Evolutionary conservation across 345 rosid genomes (phyloP), one percentile per base, ranked within the genome.

Genomic region (Orychophragmus violaceus): DNA sequence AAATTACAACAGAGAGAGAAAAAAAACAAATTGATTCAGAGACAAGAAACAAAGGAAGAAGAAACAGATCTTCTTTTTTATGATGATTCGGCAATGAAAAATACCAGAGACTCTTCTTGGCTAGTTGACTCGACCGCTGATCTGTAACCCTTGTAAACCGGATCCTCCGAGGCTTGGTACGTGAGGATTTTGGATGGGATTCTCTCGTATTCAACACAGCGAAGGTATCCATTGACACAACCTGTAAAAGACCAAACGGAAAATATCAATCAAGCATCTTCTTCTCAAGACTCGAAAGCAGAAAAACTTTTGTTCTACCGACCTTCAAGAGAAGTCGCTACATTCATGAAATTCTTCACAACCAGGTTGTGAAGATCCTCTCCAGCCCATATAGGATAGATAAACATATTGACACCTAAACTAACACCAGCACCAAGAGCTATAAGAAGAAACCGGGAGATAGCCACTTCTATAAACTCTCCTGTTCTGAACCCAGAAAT

Each of bases 381-480:
- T 5, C 98, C 97, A 60, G 98, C 96, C 98, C 98, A 93, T 29
- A 93, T 93, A 19, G 97, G 98, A 76, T 82, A 93, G 72, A 93
- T 90, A 80, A 82, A 86, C 72, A 88, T 80, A 68, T 93, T 93
- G 23, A 93, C 80, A 28, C 74, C 83, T 69, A 90, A 82, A 68
- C 86, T 78, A 72, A 93, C 87, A 44, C 75, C 84, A 74, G 96
- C 98, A 25, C 98, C 97, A 46, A 93, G 81, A 24, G 91, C 95
- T 53, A 93, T 93, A 51, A 89, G 85, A 70, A 86, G 69, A 76
- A 93, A 89, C 17, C 97, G 83, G 6, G 88, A 62, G 17, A 85
- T 76, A 14, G 98, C 97, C 14, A 89, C 89, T 57, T 86, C 64
- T 16, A 87, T 74, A 62, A 87, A 89, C 51, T 87, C 85, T 69